Evolutionary conservation across 768 basidiomycete genomes (phyloP), one percentile per base, ranked within the genome.

Genomic region (Serendipita sp.): DNA sequence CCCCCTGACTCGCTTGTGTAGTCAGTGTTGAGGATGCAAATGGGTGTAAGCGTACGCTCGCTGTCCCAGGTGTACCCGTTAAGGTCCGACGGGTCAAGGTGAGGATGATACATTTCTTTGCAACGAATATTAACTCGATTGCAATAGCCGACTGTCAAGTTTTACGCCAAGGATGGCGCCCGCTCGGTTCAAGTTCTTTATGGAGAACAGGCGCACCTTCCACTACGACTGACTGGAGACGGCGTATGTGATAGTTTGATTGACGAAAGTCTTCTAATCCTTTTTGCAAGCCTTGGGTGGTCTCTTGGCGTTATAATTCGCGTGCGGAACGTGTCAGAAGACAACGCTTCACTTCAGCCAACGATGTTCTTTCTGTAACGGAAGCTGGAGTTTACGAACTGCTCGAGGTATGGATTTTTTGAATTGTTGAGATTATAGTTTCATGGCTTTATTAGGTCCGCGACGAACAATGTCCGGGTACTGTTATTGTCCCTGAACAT

Each of bases 161-260:
- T 96, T 73, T 92, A 92, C 70, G 85, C 86, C 38, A 81, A 80
- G 68, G 77, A 78, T 10, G 77, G 78, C 63, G 78, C 80, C 66
- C 81, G 83, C 4, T 77, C 77, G 48, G 74, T 86, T 5, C 81
- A 83, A 3, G 80, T 93, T 15, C 78, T 92, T 4, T 88, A 94
- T 70, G 82, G 85, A 47, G 86, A 91, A 66, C 75, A 76, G 45
- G 86, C 85, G 0, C 79, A 76, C 41, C 78, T 97, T 10, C 92
- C 92, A 45, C 75, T 97, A 46, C 82, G 93, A 32, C 75, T 99
- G 63, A 94, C 92, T 18, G 96, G 96, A 3, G 89, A 94, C 72
- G 87, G 85, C 56, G 94, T 95, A 74, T 67, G 85, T 76, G 13
- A 2, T 15, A 18, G 44, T 48, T 38, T 51, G 53, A 44, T 28